Evolutionary conservation across 176 grass and related monocot genomes (phyloP).

Genomic region (Aegilops tauschii): DNA sequence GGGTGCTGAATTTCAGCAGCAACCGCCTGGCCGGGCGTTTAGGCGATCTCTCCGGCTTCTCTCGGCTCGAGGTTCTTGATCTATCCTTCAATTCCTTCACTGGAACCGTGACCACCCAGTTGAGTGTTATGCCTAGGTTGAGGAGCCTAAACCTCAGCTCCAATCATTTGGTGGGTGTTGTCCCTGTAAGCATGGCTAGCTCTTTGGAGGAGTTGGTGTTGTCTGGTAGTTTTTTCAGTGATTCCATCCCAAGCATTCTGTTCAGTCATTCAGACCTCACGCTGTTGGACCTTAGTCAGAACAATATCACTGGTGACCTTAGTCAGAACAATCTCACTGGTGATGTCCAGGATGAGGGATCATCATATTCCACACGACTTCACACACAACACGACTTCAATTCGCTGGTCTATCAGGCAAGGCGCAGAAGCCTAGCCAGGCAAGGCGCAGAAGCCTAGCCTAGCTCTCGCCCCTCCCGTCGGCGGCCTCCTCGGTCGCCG

Average conservation of each 20-base stretch:
- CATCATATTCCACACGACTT: too few species aligned
- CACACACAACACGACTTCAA: too few species aligned
- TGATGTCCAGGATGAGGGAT: too few species aligned
- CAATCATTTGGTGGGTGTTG: constrained; percentile 19
- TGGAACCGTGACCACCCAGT: too few species aligned
- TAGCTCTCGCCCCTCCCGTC: too few species aligned
- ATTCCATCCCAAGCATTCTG: constrained; percentile 10
- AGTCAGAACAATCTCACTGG: not conserved
- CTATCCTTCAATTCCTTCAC: constrained; percentile 22
- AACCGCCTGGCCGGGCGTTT: not conserved
- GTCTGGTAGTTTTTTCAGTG: constrained; percentile 33
- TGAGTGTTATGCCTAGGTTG: not conserved
- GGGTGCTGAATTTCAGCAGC: constrained; percentile 46
- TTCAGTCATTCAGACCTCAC: constrained; percentile 31
- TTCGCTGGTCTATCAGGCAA: too few species aligned
- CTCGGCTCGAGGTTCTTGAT: constrained; percentile 48
- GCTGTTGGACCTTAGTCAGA: constrained; percentile 59
- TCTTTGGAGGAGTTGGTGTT: constrained; percentile 47
- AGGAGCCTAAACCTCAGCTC: constrained; percentile 51
- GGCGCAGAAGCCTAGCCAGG: too few species aligned
- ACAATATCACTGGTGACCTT: not conserved
- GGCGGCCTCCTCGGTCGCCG: too few species aligned
- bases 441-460: too few species aligned
- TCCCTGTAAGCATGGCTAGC: not conserved
- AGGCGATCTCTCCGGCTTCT: constrained; percentile 31